Conservation (phyloP, 805 yeast species). For the Priceomyces melissophilus region DNA sequence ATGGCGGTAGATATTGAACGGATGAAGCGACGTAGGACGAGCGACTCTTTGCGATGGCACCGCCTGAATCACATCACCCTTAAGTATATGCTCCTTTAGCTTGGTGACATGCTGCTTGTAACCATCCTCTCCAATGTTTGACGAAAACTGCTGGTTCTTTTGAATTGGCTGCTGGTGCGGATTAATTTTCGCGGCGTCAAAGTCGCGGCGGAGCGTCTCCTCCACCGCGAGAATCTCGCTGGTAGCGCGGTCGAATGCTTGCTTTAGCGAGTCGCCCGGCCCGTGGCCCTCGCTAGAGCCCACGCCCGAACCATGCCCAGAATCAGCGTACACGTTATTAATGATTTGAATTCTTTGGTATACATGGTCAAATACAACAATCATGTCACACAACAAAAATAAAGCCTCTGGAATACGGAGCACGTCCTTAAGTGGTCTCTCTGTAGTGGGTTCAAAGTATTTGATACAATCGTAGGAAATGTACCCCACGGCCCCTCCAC, state of each 20-base stretch:
- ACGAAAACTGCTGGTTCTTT: constrained; percentile 64
- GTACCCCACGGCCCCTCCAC: constrained; percentile 97
- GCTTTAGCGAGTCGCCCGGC: constrained; percentile 26
- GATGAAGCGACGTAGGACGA: constrained; percentile 91
- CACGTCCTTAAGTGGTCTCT: constrained; percentile 69
- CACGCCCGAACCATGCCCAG: constrained; percentile 9
- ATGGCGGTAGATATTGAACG: constrained; percentile 93
- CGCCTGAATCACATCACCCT: constrained; percentile 95
- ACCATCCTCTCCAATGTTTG: constrained; percentile 92
- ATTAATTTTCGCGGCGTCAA: constrained; percentile 44
- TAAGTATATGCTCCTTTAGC: constrained; percentile 75
- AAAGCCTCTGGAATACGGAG: constrained; percentile 87
- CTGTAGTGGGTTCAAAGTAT: constrained; percentile 92
- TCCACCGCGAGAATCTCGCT: constrained; percentile 58
- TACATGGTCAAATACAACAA: constrained; percentile 91
- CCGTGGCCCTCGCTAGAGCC: too few relatives aligned
- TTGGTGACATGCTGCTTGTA: constrained; percentile 77
- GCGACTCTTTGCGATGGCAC: constrained; percentile 98
- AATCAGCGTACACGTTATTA: constrained; percentile 60
- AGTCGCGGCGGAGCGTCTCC: constrained; percentile 41
- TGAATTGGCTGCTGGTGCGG: constrained; percentile 77
- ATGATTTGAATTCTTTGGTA: constrained; percentile 90
- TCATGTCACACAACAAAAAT: constrained; percentile 84
- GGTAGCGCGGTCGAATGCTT: constrained; percentile 53
- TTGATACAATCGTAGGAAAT: constrained; percentile 95